Conservation (phyloP, 352 stramenopile species). For the Pythium myriotylum region DNA sequence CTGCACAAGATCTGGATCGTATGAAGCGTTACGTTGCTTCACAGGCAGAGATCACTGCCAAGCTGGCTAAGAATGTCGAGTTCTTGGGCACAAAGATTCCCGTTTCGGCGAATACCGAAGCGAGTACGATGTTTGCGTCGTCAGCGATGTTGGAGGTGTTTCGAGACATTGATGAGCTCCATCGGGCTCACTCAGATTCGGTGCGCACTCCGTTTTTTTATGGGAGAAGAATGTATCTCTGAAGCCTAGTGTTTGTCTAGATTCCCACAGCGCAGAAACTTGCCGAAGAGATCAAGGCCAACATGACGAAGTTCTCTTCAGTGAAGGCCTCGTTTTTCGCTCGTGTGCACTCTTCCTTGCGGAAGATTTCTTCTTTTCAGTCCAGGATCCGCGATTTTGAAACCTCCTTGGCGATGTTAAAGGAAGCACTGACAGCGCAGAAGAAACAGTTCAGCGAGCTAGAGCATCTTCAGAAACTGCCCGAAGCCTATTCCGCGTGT, state of each 20-base stretch:
- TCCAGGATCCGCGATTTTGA: constrained; percentile 91
- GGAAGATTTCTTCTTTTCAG: constrained; percentile 77
- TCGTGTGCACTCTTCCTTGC: constrained; percentile 60
- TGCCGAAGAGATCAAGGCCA: constrained; percentile 56
- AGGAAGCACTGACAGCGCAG: constrained; percentile 68
- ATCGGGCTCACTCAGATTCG: constrained; percentile 77
- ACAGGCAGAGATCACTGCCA: constrained; percentile 62
- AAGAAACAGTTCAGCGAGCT: constrained; percentile 88
- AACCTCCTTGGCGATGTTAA: constrained; percentile 81
- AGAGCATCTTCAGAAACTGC: constrained; percentile 81
- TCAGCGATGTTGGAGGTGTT: constrained; percentile 80
- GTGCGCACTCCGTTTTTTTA: constrained; percentile 26
- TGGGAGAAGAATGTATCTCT: neutral
- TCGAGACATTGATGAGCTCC: constrained; percentile 78
- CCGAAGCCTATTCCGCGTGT: constrained; percentile 79
- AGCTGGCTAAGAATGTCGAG: constrained; percentile 65
- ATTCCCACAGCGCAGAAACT: constrained; percentile 70
- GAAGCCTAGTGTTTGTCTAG: constrained; percentile 27
- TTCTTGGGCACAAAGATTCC: constrained; percentile 71
- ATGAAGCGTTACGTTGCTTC: constrained; percentile 53
- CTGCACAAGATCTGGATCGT: constrained; percentile 44
- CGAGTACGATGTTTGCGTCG: constrained; percentile 80
- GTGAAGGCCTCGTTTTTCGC: constrained; percentile 49
- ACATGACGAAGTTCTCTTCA: constrained; percentile 57
- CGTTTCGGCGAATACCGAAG: constrained; percentile 48